phyloP scores from a whole-genome alignment of 352 stramenopile species.

The Albugo candida region DNA sequence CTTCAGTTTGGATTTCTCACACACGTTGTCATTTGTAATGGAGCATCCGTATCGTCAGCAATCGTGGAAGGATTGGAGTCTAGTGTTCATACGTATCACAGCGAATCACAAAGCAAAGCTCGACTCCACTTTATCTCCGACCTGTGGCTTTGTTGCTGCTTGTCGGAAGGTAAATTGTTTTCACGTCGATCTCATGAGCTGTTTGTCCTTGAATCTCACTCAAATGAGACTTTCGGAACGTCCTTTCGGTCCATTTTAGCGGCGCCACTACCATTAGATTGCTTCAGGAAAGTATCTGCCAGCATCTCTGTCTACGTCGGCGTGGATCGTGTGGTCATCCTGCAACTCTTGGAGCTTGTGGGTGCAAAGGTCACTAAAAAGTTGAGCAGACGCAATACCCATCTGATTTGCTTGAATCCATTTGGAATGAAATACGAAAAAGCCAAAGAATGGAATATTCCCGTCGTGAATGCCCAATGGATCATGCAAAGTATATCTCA shows the following conservation, averaged over 20 bases:
- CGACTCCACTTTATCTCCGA: slow-evolving; percentile 40
- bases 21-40: slow-evolving; percentile 35
- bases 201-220: slow-evolving; percentile 1
- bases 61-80: background rate
- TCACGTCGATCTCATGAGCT: slow-evolving; percentile 5
- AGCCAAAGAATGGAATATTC: slow-evolving; percentile 25
- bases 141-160: slow-evolving; percentile 51
- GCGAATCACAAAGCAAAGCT: background rate
- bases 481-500: slow-evolving; percentile 37
- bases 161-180: slow-evolving; percentile 21
- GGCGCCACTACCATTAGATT: slow-evolving; percentile 18
- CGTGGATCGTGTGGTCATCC: slow-evolving; percentile 38
- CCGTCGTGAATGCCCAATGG: slow-evolving; percentile 40
- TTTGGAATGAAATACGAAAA: slow-evolving; percentile 45
- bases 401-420: slow-evolving; percentile 30
- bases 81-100: slow-evolving; percentile 2
- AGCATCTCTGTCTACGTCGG: slow-evolving; percentile 42
- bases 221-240: background rate
- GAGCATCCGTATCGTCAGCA: slow-evolving; percentile 12
- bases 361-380: slow-evolving; percentile 29
- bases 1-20: slow-evolving; percentile 43
- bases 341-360: slow-evolving; percentile 28
- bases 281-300: slow-evolving; percentile 25
- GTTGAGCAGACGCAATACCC: slow-evolving; percentile 34
- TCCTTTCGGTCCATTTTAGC: slow-evolving; percentile 22